phyloP scores from a whole-genome alignment of 1,284 basidiomycete species.

The Tylopilus microsporus region DNA sequence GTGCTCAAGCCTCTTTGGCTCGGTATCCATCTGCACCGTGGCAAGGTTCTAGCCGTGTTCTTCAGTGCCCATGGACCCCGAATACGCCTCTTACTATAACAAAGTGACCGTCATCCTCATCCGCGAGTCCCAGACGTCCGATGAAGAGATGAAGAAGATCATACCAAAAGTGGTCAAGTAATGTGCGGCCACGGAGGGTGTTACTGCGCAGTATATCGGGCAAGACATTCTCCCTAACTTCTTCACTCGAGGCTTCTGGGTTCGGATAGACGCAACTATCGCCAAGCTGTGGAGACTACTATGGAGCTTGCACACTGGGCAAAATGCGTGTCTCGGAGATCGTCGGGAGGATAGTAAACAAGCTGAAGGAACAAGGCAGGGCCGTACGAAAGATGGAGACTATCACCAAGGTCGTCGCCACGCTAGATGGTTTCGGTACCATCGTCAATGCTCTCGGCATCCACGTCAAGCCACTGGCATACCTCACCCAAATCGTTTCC shows the following conservation, averaged over 20 bases:
- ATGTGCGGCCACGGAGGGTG: constrained; percentile 96
- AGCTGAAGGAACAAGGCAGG: constrained; percentile 94
- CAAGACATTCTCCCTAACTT: constrained; percentile 99
- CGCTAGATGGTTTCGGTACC: constrained; percentile 93
- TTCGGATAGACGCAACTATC: constrained; percentile 91
- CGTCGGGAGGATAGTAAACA: constrained; percentile 91
- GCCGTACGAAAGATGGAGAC: constrained; percentile 99
- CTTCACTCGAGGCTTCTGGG: constrained; percentile 95
- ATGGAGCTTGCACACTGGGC: constrained; percentile 83
- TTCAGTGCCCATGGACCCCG: constrained; percentile 99
- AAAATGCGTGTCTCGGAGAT: constrained; percentile 97
- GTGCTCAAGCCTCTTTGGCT: constrained; percentile 98
- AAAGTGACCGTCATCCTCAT: constrained; percentile 98
- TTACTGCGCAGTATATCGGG: constrained; percentile 89
- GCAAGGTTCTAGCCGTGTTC: constrained; percentile 97
- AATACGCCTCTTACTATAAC: constrained; percentile 97
- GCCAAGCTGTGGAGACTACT: constrained; percentile 97
- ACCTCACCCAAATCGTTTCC: constrained; percentile 98
- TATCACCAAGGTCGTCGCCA: constrained; percentile 92
- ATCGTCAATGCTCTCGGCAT: constrained; percentile 95
- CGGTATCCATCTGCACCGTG: constrained; percentile 95
- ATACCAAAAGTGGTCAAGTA: constrained; percentile 99
- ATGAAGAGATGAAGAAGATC: constrained; percentile 99
- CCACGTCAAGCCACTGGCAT: constrained; percentile 84
- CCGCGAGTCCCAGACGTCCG: constrained; percentile 98